These are phyloP conservation scores for Striga asiatica DNA, from an alignment of 257 asterid species.

Conservation along the genomic window DNA sequence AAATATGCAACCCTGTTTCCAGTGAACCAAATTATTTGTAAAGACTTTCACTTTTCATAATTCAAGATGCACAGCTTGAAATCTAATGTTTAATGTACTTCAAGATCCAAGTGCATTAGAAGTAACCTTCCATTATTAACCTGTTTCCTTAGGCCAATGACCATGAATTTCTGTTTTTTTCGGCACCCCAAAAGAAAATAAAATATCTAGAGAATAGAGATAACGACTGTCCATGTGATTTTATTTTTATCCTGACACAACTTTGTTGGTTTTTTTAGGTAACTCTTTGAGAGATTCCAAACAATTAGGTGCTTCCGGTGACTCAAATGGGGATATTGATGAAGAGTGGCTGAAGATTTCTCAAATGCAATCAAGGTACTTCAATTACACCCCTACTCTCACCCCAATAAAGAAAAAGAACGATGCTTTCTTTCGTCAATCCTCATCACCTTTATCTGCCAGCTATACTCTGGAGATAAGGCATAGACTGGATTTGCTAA, in stretches of 20 bases:
- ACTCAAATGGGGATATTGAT: slow-evolving; percentile 40
- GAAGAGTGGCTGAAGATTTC: slow-evolving; percentile 66
- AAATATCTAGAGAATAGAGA: too few species aligned
- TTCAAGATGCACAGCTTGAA: not conserved
- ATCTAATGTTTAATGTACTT: not conserved
- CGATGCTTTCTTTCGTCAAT: too few species aligned
- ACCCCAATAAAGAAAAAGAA: too few species aligned
- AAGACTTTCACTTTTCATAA: not conserved
- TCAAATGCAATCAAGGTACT: slow-evolving; percentile 72
- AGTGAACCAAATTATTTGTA: not conserved
- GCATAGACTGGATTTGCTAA: too few species aligned
- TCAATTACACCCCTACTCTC: too few species aligned
- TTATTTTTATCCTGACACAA: slow-evolving; percentile 10
- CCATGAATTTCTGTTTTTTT: too few species aligned
- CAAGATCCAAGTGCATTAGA: not conserved
- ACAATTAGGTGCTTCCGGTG: slow-evolving; percentile 26
- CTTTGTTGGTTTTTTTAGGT: slow-evolving; percentile 26
- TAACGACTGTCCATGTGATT: not conserved
- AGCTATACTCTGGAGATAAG: too few species aligned
- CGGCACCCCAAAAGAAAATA: not conserved
- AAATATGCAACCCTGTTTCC: not conserved
- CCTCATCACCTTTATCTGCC: too few species aligned
- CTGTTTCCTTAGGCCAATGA: not conserved
- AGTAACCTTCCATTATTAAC: not conserved
- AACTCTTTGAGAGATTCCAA: slow-evolving; percentile 19